phyloP scores from a whole-genome alignment of 441 rosid species.

The Hura crepitans region DNA sequence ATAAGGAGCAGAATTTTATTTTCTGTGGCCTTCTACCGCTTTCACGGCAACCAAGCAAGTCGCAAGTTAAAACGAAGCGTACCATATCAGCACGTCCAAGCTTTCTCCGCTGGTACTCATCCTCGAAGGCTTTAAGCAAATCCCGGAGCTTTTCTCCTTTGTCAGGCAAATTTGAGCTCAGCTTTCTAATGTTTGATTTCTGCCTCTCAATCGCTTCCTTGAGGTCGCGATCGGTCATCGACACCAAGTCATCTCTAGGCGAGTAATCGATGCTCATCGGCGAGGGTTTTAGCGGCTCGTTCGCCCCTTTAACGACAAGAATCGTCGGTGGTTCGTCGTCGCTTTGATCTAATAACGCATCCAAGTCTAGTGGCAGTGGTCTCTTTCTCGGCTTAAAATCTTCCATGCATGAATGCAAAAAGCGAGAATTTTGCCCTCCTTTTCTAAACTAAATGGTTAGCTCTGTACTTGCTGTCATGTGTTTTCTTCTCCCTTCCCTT shows the following conservation, averaged over 20 bases:
- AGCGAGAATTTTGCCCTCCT: neutral
- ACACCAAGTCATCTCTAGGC: slow-evolving; percentile 23
- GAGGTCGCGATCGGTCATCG: slow-evolving; percentile 36
- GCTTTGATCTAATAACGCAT: slow-evolving; percentile 24
- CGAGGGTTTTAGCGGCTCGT: slow-evolving; percentile 12
- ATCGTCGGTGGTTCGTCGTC: slow-evolving; percentile 38
- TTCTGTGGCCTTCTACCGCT: neutral
- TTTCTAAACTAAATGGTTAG: neutral
- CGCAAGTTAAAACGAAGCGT: slow-evolving; percentile 8
- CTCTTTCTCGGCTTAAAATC: slow-evolving; percentile 29
- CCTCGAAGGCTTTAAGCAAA: slow-evolving; percentile 33
- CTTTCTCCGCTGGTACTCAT: slow-evolving; percentile 49
- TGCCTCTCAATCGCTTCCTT: slow-evolving; percentile 37
- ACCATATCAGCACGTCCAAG: slow-evolving; percentile 30
- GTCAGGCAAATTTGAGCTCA: slow-evolving; percentile 35
- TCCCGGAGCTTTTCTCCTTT: slow-evolving; percentile 44
- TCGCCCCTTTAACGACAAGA: slow-evolving; percentile 23
- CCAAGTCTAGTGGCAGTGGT: slow-evolving; percentile 43
- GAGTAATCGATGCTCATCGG: slow-evolving; percentile 25
- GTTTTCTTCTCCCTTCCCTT: neutral
- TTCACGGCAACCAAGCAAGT: slow-evolving; percentile 17
- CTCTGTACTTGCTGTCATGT: neutral
- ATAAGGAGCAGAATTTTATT: too few species aligned
- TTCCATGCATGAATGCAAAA: slow-evolving; percentile 25
- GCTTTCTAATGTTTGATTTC: neutral